Conservation (phyloP, 306 rosid species). For the Malus sylvestris region DNA sequence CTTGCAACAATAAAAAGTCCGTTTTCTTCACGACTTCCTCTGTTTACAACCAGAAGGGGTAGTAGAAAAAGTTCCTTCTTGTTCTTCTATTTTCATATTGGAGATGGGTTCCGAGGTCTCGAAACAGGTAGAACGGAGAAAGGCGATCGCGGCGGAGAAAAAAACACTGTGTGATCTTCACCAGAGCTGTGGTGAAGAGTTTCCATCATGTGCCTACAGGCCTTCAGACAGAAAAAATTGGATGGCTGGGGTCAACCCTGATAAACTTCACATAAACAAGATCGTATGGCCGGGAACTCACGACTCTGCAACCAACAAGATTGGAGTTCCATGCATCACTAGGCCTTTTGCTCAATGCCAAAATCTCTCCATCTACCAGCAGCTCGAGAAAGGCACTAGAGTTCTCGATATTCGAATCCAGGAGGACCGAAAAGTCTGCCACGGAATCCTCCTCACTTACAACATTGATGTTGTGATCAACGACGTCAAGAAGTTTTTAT, state of each 20-base stretch:
- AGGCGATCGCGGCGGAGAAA: slow-evolving; percentile 41
- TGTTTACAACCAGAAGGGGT: not conserved
- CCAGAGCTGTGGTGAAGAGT: slow-evolving; percentile 31
- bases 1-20: not conserved
- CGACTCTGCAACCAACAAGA: slow-evolving; percentile 74
- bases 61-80: not conserved
- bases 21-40: not conserved
- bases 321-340: slow-evolving; percentile 65
- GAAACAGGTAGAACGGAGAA: slow-evolving; percentile 48
- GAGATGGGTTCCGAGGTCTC: slow-evolving; percentile 64
- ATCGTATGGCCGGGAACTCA: slow-evolving; percentile 94
- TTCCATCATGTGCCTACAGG: slow-evolving; percentile 52
- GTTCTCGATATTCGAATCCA: slow-evolving; percentile 67
- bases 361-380: slow-evolving; percentile 59
- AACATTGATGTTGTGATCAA: slow-evolving; percentile 53
- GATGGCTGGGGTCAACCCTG: slow-evolving; percentile 54
- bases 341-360: slow-evolving; percentile 96
- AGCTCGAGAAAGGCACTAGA: slow-evolving; percentile 49
- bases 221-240: slow-evolving; percentile 68
- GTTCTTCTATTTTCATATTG: not conserved
- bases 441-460: slow-evolving; percentile 66
- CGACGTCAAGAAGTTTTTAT: slow-evolving; percentile 49
- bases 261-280: slow-evolving; percentile 39
- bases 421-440: slow-evolving; percentile 58
- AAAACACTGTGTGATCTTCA: slow-evolving; percentile 38